Evolutionary conservation across 2,329 filamentous ascomycete species (phyloP).

Genomic region (Mycosphaerelloides madeirae): DNA sequence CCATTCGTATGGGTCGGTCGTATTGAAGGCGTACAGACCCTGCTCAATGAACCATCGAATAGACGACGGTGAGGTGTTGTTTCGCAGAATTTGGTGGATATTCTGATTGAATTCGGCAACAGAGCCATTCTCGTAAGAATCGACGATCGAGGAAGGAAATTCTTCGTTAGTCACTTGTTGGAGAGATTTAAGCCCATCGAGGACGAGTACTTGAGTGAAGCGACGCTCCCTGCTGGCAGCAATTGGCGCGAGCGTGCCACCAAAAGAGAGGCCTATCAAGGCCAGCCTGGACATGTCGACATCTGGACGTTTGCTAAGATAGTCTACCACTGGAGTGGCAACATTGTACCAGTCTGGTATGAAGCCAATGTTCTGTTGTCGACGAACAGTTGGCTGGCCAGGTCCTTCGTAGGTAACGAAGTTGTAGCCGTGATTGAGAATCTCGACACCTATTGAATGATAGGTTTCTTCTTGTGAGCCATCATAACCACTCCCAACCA

Average conservation of each 20-base stretch:
- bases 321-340: constrained; percentile 31
- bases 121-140: constrained; percentile 2
- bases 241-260: constrained; percentile 9
- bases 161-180: background rate
- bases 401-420: constrained; percentile 33
- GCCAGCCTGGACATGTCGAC: constrained; percentile 24
- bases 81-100: background rate
- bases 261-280: constrained; percentile 28
- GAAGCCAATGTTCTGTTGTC: constrained; percentile 29
- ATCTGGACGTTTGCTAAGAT: constrained; percentile 10
- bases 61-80: background rate
- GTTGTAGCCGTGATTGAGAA: constrained; percentile 27
- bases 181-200: constrained; percentile 8
- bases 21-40: constrained; percentile 8
- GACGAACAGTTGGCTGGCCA: constrained; percentile 29
- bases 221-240: constrained; percentile 6
- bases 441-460: constrained; percentile 8
- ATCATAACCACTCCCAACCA: constrained; percentile 28
- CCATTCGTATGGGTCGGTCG: constrained; percentile 3
- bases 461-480: constrained; percentile 28
- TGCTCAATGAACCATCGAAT: constrained; percentile 7
- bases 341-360: constrained; percentile 32
- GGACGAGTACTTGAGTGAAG: constrained; percentile 3
- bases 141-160: background rate
- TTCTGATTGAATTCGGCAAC: constrained; percentile 4